Conservation (phyloP, 371 early-diverging fungal species). For the Homolaphlyctis polyrhiza region DNA sequence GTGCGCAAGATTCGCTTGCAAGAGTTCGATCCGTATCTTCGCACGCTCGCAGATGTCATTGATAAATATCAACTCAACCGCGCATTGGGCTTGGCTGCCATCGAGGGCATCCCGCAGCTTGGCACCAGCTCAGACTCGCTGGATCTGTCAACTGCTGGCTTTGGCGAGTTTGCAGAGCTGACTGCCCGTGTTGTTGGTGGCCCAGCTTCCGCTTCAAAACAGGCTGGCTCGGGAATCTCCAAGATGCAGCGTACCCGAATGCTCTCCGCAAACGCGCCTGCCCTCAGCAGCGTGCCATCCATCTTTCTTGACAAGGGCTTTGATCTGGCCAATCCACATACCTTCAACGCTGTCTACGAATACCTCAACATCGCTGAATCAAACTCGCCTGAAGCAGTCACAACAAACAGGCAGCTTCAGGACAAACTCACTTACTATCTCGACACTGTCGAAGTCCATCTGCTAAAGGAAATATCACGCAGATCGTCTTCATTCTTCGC, state of each 20-base stretch:
- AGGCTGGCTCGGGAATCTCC: slow-evolving; percentile 8
- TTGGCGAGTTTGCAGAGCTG: slow-evolving; percentile 21
- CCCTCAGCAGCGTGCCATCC: slow-evolving; percentile 72
- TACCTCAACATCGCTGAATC: slow-evolving; percentile 25
- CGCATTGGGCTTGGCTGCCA: slow-evolving; percentile 33
- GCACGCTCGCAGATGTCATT: slow-evolving; percentile 33
- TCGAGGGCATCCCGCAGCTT: slow-evolving; percentile 41
- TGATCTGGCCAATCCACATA: slow-evolving; percentile 78
- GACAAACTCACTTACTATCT: slow-evolving; percentile 84
- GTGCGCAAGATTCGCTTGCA: slow-evolving; percentile 33
- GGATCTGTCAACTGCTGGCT: slow-evolving; percentile 17
- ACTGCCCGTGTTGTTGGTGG: slow-evolving; percentile 14
- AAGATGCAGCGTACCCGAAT: slow-evolving; percentile 15
- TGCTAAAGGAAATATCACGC: slow-evolving; percentile 84
- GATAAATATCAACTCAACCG: slow-evolving; percentile 38
- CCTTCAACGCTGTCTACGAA: slow-evolving; percentile 79
- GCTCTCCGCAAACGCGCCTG: slow-evolving; percentile 25
- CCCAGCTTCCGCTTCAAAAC: background rate
- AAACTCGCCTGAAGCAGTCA: slow-evolving; percentile 19
- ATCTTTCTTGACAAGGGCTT: slow-evolving; percentile 83
- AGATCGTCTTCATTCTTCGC: slow-evolving; percentile 89
- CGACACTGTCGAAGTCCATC: slow-evolving; percentile 87
- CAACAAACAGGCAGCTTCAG: slow-evolving; percentile 69
- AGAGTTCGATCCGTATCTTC: slow-evolving; percentile 49
- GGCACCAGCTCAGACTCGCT: slow-evolving; percentile 8